Evolutionary conservation across 2,329 filamentous ascomycete genomes (phyloP), one percentile per base, ranked within the genome.

Genomic region (Penicillium frequentans): DNA sequence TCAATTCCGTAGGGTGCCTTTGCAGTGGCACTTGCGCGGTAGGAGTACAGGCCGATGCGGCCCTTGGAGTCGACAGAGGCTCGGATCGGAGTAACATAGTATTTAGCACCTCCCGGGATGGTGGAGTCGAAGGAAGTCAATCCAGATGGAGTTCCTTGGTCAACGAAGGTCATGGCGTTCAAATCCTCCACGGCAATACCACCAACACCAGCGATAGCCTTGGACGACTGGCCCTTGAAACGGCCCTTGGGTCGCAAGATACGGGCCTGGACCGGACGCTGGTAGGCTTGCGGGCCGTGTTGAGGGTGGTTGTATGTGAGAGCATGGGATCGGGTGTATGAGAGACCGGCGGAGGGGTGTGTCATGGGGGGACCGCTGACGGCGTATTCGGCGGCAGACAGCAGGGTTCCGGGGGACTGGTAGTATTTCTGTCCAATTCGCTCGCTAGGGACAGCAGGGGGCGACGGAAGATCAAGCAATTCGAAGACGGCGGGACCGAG

Each of bases 291-390:
- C 10, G 86, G 86, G 4, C 86, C 86, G 63, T 82, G 82, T 29
- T 81, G 68, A 2, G 85, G 83, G 67, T 88, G 84, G 66, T 88
- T 88, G 63, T 80, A 75, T 45, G 85, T 73, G 65, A 82, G 76
- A 23, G 82, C 76, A 54, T 79, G 77, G 13, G 82, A 83, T 49
- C 84, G 81, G 3, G 83, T 74, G 68, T 89, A 88, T 14, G 83
- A 82, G 5, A 89, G 75, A 60, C 86, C 86, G 5, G 84, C 86
- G 4, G 84, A 86, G 3, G 86, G 86, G 70, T 89, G 86, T 8
- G 86, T 88, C 56, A 81, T 81, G 1, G 84, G 83, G 21, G 83
- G 83, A 3, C 81, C 82, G 27, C 70, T 70, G 31, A 70, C 65
- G 33, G 74, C 74, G 64, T 82, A 83, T 55, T 77, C 75, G 10